These are phyloP conservation scores for Hypoxylon rickii DNA, from an alignment of 495 filamentous ascomycete species.

Conservation along the genomic window DNA sequence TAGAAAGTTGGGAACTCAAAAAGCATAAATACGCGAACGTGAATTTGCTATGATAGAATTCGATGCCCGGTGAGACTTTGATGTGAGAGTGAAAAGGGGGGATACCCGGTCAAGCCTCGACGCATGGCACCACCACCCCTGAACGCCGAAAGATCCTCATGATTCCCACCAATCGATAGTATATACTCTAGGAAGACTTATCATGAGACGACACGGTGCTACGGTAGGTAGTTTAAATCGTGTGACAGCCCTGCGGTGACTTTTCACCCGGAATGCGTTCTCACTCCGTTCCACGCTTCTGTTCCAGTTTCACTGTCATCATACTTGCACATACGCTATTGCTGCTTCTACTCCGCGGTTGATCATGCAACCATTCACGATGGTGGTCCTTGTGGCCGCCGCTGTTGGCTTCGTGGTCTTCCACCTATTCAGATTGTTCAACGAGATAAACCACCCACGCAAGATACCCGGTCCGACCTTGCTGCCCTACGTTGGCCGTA, in stretches of 20 bases:
- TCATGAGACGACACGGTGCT: slow-evolving; percentile 3
- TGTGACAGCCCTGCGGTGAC: slow-evolving; percentile 25
- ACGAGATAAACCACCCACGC: slow-evolving; percentile 40
- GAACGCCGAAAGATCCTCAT: slow-evolving; percentile 9
- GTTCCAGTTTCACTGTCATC: slow-evolving; percentile 4
- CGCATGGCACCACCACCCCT: slow-evolving; percentile 21
- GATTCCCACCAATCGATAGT: slow-evolving; percentile 14
- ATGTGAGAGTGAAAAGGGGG: slow-evolving; percentile 22
- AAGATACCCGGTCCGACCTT: slow-evolving; percentile 44
- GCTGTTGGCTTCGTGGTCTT: slow-evolving; percentile 29
- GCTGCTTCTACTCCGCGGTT: slow-evolving; percentile 1
- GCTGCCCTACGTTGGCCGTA: slow-evolving; percentile 48
- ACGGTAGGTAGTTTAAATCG: slow-evolving; percentile 31
- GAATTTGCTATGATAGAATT: slow-evolving; percentile 7
- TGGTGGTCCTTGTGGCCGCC: slow-evolving; percentile 27
- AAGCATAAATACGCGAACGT: slow-evolving; percentile 20
- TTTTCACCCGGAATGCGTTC: slow-evolving; percentile 13
- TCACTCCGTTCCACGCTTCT: slow-evolving; percentile 10
- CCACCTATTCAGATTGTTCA: slow-evolving; percentile 38
- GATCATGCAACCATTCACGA: slow-evolving; percentile 33
- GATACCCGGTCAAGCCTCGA: slow-evolving; percentile 17
- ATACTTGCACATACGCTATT: not conserved
- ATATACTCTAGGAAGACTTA: slow-evolving; percentile 20
- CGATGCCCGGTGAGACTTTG: slow-evolving; percentile 28
- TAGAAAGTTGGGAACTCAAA: slow-evolving; percentile 23